phyloP scores from a whole-genome alignment of 495 filamentous ascomycete species.

The Oidiodendron maius region DNA sequence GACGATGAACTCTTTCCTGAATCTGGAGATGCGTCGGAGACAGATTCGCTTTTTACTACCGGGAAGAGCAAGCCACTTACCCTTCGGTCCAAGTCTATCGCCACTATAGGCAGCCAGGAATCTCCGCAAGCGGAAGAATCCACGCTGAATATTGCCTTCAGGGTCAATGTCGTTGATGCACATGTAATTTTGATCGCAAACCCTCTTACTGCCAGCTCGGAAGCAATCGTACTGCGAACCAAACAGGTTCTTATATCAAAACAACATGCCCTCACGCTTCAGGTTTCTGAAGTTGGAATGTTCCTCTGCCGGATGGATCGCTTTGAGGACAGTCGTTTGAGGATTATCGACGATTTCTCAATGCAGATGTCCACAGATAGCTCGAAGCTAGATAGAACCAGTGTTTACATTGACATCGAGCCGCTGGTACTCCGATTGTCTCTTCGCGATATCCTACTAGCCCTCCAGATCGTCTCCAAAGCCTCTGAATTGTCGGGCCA shows the following conservation, averaged over 20 bases:
- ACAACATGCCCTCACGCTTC: constrained; percentile 89
- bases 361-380: constrained; percentile 85
- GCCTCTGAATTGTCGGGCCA: constrained; percentile 78
- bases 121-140: constrained; percentile 27
- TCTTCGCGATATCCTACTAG: constrained; percentile 88
- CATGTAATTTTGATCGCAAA: constrained; percentile 96
- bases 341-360: constrained; percentile 94
- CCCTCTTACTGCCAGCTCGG: constrained; percentile 78
- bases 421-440: constrained; percentile 90
- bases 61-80: background rate
- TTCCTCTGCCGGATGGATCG: constrained; percentile 98
- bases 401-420: constrained; percentile 80
- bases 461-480: constrained; percentile 86
- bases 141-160: constrained; percentile 75
- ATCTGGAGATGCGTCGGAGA: constrained; percentile 56
- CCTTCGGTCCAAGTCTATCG: constrained; percentile 3
- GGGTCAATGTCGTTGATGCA: constrained; percentile 89
- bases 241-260: constrained; percentile 91
- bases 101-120: constrained; percentile 6
- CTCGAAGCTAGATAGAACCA: constrained; percentile 62
- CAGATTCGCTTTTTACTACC: constrained; percentile 33
- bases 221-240: constrained; percentile 91
- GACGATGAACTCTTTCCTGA: constrained; percentile 48
- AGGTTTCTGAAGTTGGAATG: constrained; percentile 91
- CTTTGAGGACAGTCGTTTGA: constrained; percentile 67